Conservation (phyloP, 2,329 filamentous ascomycete species). For the Akanthomyces dipterigenus region DNA sequence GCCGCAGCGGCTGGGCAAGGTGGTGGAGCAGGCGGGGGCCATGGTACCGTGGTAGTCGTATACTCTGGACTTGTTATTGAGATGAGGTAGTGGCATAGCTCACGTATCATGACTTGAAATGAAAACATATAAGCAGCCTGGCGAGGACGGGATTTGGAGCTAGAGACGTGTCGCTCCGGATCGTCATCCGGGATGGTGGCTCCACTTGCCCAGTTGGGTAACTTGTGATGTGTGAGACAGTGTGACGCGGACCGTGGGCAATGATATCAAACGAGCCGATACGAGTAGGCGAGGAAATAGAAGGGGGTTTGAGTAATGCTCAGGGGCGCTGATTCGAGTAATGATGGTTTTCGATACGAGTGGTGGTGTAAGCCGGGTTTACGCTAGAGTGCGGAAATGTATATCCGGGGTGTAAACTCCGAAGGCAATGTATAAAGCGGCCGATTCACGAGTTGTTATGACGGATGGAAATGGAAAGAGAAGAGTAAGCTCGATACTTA, state of each 20-base stretch:
- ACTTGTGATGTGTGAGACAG: background rate
- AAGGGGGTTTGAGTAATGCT: background rate
- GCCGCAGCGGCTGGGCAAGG: slow-evolving; percentile 26
- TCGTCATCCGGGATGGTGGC: background rate
- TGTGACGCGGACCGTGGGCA: background rate
- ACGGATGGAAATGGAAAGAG: background rate
- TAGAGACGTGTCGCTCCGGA: background rate
- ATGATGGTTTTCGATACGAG: background rate
- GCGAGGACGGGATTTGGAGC: background rate
- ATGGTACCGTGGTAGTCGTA: slow-evolving; percentile 24
- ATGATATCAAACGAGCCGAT: background rate
- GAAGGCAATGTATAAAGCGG: background rate
- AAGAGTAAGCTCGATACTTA: background rate
- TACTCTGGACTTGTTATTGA: background rate
- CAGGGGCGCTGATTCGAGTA: background rate
- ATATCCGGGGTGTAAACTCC: background rate
- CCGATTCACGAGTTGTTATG: background rate
- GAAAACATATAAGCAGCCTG: background rate
- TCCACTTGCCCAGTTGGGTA: slow-evolving; percentile 2
- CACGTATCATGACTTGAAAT: background rate
- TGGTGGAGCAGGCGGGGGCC: slow-evolving; percentile 25
- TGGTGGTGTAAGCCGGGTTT: background rate
- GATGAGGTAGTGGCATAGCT: background rate
- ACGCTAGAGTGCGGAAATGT: background rate
- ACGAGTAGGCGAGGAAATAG: background rate